Conservation (phyloP, 2,329 filamentous ascomycete species). For the Fusarium pseudograminearum region DNA sequence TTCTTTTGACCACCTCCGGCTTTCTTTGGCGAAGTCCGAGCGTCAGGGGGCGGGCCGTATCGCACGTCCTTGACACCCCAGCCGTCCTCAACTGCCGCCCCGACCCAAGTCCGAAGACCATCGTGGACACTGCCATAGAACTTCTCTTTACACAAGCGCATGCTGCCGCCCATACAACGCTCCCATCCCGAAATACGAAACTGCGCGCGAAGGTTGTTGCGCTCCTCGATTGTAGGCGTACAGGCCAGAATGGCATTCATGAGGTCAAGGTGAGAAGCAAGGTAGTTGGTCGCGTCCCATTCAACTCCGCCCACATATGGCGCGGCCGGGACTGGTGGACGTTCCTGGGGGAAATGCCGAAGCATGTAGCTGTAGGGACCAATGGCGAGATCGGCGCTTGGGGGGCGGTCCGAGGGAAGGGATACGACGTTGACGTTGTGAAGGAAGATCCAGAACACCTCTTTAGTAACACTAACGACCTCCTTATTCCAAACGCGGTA, state of each 20-base stretch:
- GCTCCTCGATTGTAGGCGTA: slow-evolving; percentile 74
- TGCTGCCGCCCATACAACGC: slow-evolving; percentile 83
- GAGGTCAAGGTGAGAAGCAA: slow-evolving; percentile 91
- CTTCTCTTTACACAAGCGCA: slow-evolving; percentile 96
- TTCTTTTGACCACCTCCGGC: slow-evolving; percentile 57
- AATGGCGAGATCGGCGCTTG: slow-evolving; percentile 49
- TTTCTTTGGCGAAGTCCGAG: slow-evolving; percentile 51
- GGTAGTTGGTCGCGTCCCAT: slow-evolving; percentile 98
- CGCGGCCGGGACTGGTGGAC: slow-evolving; percentile 90
- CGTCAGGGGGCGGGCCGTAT: slow-evolving; percentile 69
- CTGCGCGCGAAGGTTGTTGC: slow-evolving; percentile 82
- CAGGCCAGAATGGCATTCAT: slow-evolving; percentile 91
- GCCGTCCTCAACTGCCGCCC: slow-evolving; percentile 85
- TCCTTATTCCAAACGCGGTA: slow-evolving; percentile 97
- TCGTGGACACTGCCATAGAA: slow-evolving; percentile 95
- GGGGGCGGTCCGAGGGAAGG: slow-evolving; percentile 61
- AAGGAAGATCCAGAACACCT: slow-evolving; percentile 99
- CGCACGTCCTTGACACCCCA: slow-evolving; percentile 88
- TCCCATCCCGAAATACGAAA: slow-evolving; percentile 90
- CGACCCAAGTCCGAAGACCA: slow-evolving; percentile 88
- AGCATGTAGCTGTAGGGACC: slow-evolving; percentile 71
- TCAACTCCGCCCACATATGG: slow-evolving; percentile 97
- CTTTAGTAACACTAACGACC: slow-evolving; percentile 90
- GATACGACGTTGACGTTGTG: slow-evolving; percentile 92
- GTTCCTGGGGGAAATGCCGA: slow-evolving; percentile 83